Evolutionary conservation across 257 asterid species (phyloP).

Genomic region (Schizonepeta tenuifolia): DNA sequence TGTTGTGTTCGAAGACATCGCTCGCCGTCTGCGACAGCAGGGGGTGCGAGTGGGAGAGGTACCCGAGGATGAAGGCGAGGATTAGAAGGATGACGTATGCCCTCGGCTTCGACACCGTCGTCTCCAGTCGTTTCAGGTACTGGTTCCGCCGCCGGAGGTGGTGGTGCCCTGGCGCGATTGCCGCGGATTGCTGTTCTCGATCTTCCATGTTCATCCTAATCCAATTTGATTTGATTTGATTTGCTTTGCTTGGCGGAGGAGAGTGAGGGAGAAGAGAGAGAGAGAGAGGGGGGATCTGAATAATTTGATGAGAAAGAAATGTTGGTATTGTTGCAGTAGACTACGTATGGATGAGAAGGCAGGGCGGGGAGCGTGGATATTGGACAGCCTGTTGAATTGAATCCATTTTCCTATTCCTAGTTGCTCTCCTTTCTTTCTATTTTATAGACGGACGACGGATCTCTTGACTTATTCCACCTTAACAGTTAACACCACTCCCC

Average conservation of each 20-base stretch:
- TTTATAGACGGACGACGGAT: not conserved
- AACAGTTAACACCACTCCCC: not conserved
- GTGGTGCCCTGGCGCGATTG: constrained; percentile 10
- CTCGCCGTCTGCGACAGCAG: constrained; percentile 8
- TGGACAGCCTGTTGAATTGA: constrained; percentile 13
- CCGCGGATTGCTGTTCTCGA: not conserved
- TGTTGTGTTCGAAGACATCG: constrained; percentile 42
- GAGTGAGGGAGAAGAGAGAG: not conserved
- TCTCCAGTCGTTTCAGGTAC: constrained; percentile 3
- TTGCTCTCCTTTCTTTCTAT: not conserved
- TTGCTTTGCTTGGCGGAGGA: not conserved
- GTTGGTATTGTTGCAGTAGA: not conserved
- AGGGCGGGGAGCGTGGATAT: not conserved
- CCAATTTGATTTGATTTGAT: not conserved
- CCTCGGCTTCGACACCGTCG: constrained; percentile 22
- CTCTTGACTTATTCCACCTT: constrained; percentile 6
- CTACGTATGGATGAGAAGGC: not conserved
- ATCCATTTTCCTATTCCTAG: not conserved
- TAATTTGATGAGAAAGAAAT: not conserved
- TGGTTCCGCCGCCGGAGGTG: constrained; percentile 20
- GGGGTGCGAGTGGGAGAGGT: constrained; percentile 38
- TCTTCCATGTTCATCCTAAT: constrained; percentile 7
- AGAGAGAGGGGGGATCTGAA: not conserved
- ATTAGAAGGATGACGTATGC: constrained; percentile 26
- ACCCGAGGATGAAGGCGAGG: constrained; percentile 40